A percentile compares a stretch with the other conserved stretches of the same genome.
phyloP scores from a whole-genome alignment of 139 green algal species.

The Microglena sp. region DNA sequence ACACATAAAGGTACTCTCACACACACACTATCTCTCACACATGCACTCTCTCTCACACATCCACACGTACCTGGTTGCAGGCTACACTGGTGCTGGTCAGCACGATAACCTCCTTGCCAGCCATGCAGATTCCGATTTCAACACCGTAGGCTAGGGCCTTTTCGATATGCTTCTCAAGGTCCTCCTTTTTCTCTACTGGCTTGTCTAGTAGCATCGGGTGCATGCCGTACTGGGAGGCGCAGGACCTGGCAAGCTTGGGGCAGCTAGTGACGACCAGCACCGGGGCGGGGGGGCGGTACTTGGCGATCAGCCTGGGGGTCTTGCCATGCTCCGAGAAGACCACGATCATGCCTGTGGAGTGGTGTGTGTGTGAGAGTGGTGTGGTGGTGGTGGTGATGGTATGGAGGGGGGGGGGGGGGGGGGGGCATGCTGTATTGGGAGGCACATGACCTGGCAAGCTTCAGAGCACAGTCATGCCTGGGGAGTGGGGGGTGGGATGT shows the following conservation, averaged over 20 bases:
- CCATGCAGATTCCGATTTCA: slow-evolving; percentile 30
- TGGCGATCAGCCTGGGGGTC: slow-evolving; percentile 39
- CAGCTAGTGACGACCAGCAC: slow-evolving; percentile 49
- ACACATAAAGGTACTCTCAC: no score
- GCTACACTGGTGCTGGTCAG: slow-evolving; percentile 32
- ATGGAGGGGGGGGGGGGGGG: no score
- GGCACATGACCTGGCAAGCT: slow-evolving; percentile 26
- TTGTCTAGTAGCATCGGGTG: slow-evolving; percentile 1
- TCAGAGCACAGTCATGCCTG: slow-evolving; percentile 30
- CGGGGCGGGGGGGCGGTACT: slow-evolving; percentile 54
- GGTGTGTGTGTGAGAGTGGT: no score
- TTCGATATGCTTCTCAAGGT: slow-evolving; percentile 17
- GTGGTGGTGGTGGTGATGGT: no score
- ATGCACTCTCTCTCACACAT: no score
- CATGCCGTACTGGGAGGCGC: slow-evolving; percentile 32
- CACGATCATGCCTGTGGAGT: slow-evolving; percentile 46
- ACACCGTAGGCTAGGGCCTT: slow-evolving; percentile 31
- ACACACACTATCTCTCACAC: no score
- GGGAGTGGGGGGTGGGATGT: slow-evolving; percentile 43
- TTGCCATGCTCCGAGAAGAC: slow-evolving; percentile 47
- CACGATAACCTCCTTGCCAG: slow-evolving; percentile 50
- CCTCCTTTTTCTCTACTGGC: slow-evolving; percentile 17
- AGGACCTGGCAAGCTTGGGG: slow-evolving; percentile 20
- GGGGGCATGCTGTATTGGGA: slow-evolving; percentile 29
- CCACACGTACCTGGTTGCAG: no score